A percentile compares a stretch with the other conserved stretches of the same genome.
Evolutionary conservation across 768 basidiomycete genomes (phyloP).

Genomic region (Ephemerocybe angulata): DNA sequence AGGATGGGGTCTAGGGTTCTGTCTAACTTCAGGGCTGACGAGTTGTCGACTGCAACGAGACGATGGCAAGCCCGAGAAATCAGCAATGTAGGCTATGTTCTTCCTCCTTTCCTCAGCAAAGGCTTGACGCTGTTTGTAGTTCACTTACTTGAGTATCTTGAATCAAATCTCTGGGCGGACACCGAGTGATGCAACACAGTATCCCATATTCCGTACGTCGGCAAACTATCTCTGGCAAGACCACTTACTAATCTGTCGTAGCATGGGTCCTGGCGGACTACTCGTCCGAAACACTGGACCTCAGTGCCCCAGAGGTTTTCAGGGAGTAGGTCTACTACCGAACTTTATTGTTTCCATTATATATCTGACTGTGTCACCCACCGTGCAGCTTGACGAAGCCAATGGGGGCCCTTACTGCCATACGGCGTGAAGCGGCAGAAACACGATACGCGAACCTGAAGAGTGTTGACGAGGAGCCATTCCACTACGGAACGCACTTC

Average conservation of each 20-base stretch:
- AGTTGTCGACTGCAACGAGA: constrained; percentile 66
- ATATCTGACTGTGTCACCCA: background rate
- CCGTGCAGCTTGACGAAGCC: constrained; percentile 80
- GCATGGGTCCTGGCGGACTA: constrained; percentile 93
- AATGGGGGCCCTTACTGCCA: constrained; percentile 84
- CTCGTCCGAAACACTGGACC: constrained; percentile 61
- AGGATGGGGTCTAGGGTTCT: constrained; percentile 49
- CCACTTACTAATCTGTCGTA: constrained; percentile 23
- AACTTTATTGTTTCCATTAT: background rate
- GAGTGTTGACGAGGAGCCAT: constrained; percentile 82
- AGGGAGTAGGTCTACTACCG: constrained; percentile 56
- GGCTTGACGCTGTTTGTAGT: background rate
- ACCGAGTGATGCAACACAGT: constrained; percentile 92
- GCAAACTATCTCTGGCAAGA: background rate
- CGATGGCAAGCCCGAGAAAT: constrained; percentile 90
- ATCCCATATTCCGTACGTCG: constrained; percentile 80
- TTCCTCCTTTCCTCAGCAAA: background rate
- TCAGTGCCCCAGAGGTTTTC: constrained; percentile 57
- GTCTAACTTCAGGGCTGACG: constrained; percentile 51
- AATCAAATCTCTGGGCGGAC: constrained; percentile 93
- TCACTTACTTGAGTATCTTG: constrained; percentile 38
- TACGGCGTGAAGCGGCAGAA: constrained; percentile 69
- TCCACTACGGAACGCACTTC: constrained; percentile 94
- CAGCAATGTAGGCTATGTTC: constrained; percentile 64
- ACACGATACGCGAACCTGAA: constrained; percentile 71